Evolutionary conservation across 495 filamentous ascomycete genomes (phyloP), one percentile per base, ranked within the genome.

Genomic region (Aspergillus panamensis): DNA sequence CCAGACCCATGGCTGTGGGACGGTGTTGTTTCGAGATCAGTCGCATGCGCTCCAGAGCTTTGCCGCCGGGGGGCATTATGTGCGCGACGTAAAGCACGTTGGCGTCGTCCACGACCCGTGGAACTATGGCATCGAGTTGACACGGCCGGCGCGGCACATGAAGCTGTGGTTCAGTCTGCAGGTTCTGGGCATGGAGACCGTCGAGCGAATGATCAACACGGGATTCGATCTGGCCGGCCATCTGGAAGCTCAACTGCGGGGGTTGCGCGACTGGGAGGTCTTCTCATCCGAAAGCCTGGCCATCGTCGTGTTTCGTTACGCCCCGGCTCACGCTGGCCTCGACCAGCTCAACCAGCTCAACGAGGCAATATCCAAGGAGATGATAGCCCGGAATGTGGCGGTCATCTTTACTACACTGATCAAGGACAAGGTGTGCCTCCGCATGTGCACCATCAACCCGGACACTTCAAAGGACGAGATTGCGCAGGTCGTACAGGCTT

Each of bases 1-100:
- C 51, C 64, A 67, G 33, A 67, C 62, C 1, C 59, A 62, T 42
- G 51, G 51, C n/a, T 53, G 51, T 14, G 29, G 51, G 1, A 8
- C 42, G 8, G 32, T 53, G 6, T 19, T 53, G 16, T 39, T 40
- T 21, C 30, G 19, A 19, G 32, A 53, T 8, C 17, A 25, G 8
- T 8, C 16, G 3, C 51, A 43, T 21, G 16, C 37, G 14, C 4
- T 19, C 14, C 8, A 17, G 32, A 53, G 33, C 51, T 53, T 53
- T 14, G 32, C 33, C 3, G 14, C 20, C 12, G 8, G 8, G 0
- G 33, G 33, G 10, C 32, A 21, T 6, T 42, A 40, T 8, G 10
- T 40, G 32, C n/a, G 13, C 37, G 19, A 42, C 13, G 12, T 40
- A 8, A 16, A 39, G 6, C n/a, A n/a, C n/a, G 32, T 16, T 9